Base-by-base conservation (phyloP, 495 filamentous ascomycete genomes). In the Lepidopterella palustris region DNA sequence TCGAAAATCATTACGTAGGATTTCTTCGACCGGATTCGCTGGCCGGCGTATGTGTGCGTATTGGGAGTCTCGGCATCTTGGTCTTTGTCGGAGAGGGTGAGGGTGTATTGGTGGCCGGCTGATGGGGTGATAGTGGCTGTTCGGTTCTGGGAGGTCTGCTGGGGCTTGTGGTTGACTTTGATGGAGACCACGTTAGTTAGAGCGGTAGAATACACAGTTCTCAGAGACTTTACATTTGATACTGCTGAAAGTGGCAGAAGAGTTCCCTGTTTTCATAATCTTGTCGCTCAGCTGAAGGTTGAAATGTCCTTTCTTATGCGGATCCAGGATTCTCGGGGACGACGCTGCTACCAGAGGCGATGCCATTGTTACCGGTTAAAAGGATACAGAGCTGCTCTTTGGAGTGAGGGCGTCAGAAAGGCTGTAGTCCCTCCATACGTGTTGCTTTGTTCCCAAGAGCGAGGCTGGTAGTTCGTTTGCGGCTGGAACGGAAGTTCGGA, bases 1-100 rank as follows among this genome's bases (percentile, higher is more conserved):
- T 84, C 78, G 62, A 82, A 84, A 40, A 83, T 70, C 28, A 84
- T 66, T 13, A 79, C 76, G 48, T 78, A 71, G 31, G 74, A 59
- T 71, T 39, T 73, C 70, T 5, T 59, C 5, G 57, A 39, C 15
- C 76, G 76, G 45, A 79, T 78, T 45, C 78, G 75, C 48, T 72
- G 76, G 39, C 81, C 81, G 57, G 73, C 68, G 66, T 82, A 84
- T 45, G 68, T 66, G 64, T 80, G 83, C 5, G 73, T 71, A 61
- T 77, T 61, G 20, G 70, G 48, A 45, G 66, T 73, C 31, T 73
- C 70, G 52, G 77, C 74, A 23, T 74, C 71, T 59, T 77, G 76
- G 66, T 80, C 71, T 60, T 77, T 76, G 68, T 81, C 79, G 45
- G 73, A 77, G 48, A 82, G 72, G 21, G 73, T 76, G 28, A 84